These are phyloP conservation scores for Candida sanyiensis DNA, from an alignment of 805 yeast species.

Conservation along the genomic window DNA sequence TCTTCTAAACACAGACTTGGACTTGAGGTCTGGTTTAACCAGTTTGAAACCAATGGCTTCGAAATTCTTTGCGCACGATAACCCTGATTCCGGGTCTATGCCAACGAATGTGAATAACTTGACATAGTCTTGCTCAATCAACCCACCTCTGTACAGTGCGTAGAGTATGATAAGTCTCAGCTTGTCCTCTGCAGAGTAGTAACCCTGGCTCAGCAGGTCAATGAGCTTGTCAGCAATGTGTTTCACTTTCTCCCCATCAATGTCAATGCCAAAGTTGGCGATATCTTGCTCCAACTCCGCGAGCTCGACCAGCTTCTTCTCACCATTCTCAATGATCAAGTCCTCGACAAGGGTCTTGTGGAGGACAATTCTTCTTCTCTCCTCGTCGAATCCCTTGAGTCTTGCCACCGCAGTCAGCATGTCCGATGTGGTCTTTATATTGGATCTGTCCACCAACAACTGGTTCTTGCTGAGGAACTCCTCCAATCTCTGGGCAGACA, in stretches of 20 bases:
- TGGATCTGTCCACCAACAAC: conserved; percentile 60
- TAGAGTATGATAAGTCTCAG: conserved; percentile 70
- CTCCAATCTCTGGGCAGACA: conserved; percentile 50
- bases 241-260: conserved; percentile 59
- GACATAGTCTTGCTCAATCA: conserved; percentile 63
- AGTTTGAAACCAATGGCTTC: conserved; percentile 52
- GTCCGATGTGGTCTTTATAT: conserved; percentile 63
- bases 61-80: conserved; percentile 54
- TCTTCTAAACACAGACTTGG: conserved; percentile 39
- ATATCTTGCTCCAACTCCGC: conserved; percentile 85
- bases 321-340: conserved; percentile 55
- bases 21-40: conserved; percentile 36
- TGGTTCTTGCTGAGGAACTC: conserved; percentile 71
- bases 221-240: conserved; percentile 59
- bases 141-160: conserved; percentile 76
- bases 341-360: conserved; percentile 61
- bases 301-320: conserved; percentile 55
- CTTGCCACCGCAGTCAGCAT: conserved; percentile 71
- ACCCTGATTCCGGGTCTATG: conserved; percentile 36
- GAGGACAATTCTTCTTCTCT: conserved; percentile 51
- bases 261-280: conserved; percentile 63
- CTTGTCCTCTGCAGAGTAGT: conserved; percentile 57
- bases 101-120: conserved; percentile 60
- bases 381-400: conserved; percentile 60
- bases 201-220: conserved; percentile 42